Evolutionary conservation across 768 basidiomycete genomes (phyloP), one percentile per base, ranked within the genome.

Genomic region (Termitomyces sp.): DNA sequence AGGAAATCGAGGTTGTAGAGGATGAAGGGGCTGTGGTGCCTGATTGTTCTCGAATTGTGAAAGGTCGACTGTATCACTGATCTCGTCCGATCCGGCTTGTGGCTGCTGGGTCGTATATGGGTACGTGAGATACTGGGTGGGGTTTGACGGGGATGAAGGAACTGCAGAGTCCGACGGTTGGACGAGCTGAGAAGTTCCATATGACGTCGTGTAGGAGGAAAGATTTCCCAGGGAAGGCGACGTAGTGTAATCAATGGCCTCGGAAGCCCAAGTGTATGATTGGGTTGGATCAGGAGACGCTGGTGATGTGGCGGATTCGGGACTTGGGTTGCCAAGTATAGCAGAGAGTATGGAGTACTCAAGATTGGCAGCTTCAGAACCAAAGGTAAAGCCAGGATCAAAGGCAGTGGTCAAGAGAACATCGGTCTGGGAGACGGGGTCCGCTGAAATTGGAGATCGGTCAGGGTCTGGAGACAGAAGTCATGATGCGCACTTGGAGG

Each of bases 311-410:
- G 68, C 68, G 3, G 78, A 75, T 29, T 80, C 77, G 43, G 79
- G 83, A 67, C 85, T 87, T 34, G 86, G 82, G 62, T 85, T 90
- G 38, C 91, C 93, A 49, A 98, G 81, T 67, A 98, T 95, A 23
- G 89, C 85, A 46, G 91, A 92, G 6, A 98, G 83, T 63, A 97
- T 96, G 47, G 92, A 92, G 72, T 97, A 98, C 68, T 98, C 96
- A 59, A 93, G 78, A 68, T 95, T 95, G 23, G 93, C 94, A 9
- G 91, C 92, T 69, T 95, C 91, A 44, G 92, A 93, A 50, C 87
- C 90, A 71, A 95, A 94, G 12, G 83, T 65, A 69, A 79, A 81
- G 64, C 76, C 76, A 49, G 87, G 76, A 68, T 88, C 83, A 66
- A 88, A 87, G 14, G 82, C 62, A 16, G 80, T 70, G 59, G 81